These are phyloP conservation scores for Ogataea hybrid DNA, from an alignment of 1,139 yeast species.

Conservation along the genomic window DNA sequence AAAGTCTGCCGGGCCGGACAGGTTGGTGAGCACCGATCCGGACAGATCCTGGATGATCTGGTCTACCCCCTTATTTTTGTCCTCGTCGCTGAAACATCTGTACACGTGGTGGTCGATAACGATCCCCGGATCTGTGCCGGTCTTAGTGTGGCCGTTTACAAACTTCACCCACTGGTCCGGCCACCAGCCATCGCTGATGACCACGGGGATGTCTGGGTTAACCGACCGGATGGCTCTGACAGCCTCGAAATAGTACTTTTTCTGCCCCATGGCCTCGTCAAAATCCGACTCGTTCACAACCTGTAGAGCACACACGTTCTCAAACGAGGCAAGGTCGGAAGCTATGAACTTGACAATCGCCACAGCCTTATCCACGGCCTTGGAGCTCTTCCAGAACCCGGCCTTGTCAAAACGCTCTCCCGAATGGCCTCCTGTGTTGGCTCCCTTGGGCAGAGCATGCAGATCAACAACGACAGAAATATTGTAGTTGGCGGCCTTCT, in stretches of 20 bases:
- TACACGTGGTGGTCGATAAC: constrained; percentile 84
- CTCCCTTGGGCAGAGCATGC: constrained; percentile 93
- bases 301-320: constrained; percentile 79
- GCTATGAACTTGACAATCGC: constrained; percentile 62
- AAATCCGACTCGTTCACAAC: constrained; percentile 82
- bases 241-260: constrained; percentile 68
- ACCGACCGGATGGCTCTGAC: constrained; percentile 54
- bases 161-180: constrained; percentile 75
- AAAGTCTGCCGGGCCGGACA: constrained; percentile 61
- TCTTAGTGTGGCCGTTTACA: constrained; percentile 45
- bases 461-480: constrained; percentile 81
- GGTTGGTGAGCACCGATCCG: constrained; percentile 48
- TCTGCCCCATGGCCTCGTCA: constrained; percentile 51
- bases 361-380: constrained; percentile 45
- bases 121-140: constrained; percentile 47
- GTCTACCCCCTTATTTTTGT: constrained; percentile 62
- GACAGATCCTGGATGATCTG: constrained; percentile 61
- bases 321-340: constrained; percentile 49
- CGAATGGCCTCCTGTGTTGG: constrained; percentile 80
- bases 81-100: constrained; percentile 78
- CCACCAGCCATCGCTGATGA: constrained; percentile 96
- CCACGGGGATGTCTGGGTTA: constrained; percentile 61
- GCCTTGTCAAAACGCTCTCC: constrained; percentile 63
- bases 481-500: constrained; percentile 50
- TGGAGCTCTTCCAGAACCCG: constrained; percentile 59